Base-by-base conservation (phyloP, 306 rosid species). In the Dryas drummondii region DNA sequence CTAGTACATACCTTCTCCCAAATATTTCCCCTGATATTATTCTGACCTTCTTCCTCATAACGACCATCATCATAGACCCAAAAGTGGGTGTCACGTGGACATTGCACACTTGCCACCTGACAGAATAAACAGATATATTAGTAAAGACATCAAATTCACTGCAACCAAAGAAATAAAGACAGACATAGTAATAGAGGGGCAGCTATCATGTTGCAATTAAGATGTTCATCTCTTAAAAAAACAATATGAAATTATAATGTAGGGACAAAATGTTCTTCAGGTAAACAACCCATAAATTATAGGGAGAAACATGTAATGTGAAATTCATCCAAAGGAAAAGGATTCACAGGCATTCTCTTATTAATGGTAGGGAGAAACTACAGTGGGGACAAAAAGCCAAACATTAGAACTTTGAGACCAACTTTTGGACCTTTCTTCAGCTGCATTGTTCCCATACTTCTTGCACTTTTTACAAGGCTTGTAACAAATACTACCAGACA, bases 1-100 rank as follows among this genome's bases (percentile, higher is more conserved):
- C 42, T 32, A 65, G 66, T 72, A 44, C 77, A 76, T 84, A 94
- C 99, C 97, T 96, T 96, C 82, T 89, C 97, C 99, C 99, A 96
- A 75, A 96, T 96, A 81, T 96, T 96, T 78, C 99, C 99, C 65
- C 93, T 84, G 79, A 96, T 96, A 85, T 96, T 96, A 76, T 96
- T 96, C 85, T 96, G 98, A 74, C 99, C 99, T 96, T 96, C 97
- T 86, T 96, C 99, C 90, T 96, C 96, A 48, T 92, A 96, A 11
- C 98, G 97, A 72, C 99, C 99, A 50, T 96, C 98, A 48, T 96
- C 99, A 72, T 96, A 96, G 78, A 96, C 99, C 99, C 99, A 96
- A 85, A 96, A 96, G 84, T 96, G 99, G 73, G 99, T 96, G 91
- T 92, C 99, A 40, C 98, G 96, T 7, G 98, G 99, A 82, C 99